A percentile compares a stretch with the other conserved stretches of the same genome.
Conservation (phyloP, 2,329 filamentous ascomycete species). For the Endocalyx cinctus region DNA sequence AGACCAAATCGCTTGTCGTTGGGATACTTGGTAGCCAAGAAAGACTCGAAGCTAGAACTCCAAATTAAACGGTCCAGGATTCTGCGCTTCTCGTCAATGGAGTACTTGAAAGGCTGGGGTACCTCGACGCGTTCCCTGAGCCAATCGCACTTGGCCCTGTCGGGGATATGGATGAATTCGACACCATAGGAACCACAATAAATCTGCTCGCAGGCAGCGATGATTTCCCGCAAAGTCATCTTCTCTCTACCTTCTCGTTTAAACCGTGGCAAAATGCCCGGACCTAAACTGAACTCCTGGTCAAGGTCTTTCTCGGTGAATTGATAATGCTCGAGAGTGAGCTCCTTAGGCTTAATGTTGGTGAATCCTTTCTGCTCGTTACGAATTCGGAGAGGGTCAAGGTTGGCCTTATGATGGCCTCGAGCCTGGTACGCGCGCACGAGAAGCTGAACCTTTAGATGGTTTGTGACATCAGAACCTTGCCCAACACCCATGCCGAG, state of each 20-base stretch:
- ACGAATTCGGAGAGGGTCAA: conserved; percentile 92
- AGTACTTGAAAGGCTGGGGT: conserved; percentile 93
- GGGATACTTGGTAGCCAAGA: conserved; percentile 95
- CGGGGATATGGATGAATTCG: conserved; percentile 98
- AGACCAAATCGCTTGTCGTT: conserved; percentile 99
- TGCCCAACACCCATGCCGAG: conserved; percentile 60
- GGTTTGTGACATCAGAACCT: conserved; percentile 84
- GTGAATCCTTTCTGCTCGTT: conserved; percentile 79
- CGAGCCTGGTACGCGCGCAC: conserved; percentile 97
- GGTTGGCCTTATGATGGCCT: conserved; percentile 96
- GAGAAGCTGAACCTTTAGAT: conserved; percentile 95
- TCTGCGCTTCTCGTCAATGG: conserved; percentile 94
- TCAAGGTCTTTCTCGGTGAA: conserved; percentile 94
- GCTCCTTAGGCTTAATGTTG: conserved; percentile 84
- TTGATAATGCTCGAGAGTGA: conserved; percentile 88
- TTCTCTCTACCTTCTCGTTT: conserved; percentile 83
- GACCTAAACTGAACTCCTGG: conserved; percentile 84
- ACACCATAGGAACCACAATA: conserved; percentile 98
- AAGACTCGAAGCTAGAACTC: conserved; percentile 95
- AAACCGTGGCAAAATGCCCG: conserved; percentile 92
- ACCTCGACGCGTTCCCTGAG: conserved; percentile 92
- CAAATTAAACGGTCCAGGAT: conserved; percentile 97
- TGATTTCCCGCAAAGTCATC: conserved; percentile 95
- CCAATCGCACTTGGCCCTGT: conserved; percentile 98
- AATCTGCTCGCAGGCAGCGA: conserved; percentile 86